A percentile compares a stretch with the other conserved stretches of the same genome.
phyloP scores from a whole-genome alignment of 2,329 filamentous ascomycete species.

The Akanthomyces uredinophilus region DNA sequence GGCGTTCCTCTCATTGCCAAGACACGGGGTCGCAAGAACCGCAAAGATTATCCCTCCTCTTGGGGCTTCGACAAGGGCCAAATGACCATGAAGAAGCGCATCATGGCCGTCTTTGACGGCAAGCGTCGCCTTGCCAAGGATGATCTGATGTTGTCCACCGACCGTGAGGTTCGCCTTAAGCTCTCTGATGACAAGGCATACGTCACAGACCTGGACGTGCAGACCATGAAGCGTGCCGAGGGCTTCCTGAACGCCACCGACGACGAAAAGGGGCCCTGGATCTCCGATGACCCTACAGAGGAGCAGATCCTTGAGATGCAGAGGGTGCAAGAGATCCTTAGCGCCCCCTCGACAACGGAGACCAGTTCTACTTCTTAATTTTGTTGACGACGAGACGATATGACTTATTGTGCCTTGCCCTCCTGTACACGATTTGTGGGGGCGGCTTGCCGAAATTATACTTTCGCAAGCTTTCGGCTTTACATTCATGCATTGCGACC shows the following conservation, averaged over 20 bases:
- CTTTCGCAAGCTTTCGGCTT: not conserved
- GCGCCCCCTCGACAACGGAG: conserved; percentile 20
- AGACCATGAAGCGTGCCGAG: conserved; percentile 83
- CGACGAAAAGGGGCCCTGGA: conserved; percentile 83
- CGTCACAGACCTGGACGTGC: conserved; percentile 87
- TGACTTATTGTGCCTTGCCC: conserved; percentile 4
- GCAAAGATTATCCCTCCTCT: conserved; percentile 85
- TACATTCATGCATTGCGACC: conserved; percentile 14
- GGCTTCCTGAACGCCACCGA: conserved; percentile 74
- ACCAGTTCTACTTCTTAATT: not conserved
- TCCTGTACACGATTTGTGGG: conserved; percentile 10
- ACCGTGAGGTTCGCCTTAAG: conserved; percentile 86
- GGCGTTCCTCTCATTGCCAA: conserved; percentile 57
- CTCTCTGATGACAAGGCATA: conserved; percentile 72
- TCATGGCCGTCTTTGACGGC: conserved; percentile 89
- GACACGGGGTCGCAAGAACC: conserved; percentile 74
- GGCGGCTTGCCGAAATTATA: not conserved
- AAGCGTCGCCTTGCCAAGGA: conserved; percentile 87
- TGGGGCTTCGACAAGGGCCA: conserved; percentile 91
- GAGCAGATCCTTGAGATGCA: conserved; percentile 58
- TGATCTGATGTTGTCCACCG: conserved; percentile 96
- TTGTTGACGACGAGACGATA: not conserved
- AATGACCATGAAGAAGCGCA: conserved; percentile 98
- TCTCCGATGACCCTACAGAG: conserved; percentile 64
- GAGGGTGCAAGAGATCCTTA: conserved; percentile 49